Base-by-base conservation (phyloP, 164 flowering plant species). In the Pachysandra terminalis region DNA sequence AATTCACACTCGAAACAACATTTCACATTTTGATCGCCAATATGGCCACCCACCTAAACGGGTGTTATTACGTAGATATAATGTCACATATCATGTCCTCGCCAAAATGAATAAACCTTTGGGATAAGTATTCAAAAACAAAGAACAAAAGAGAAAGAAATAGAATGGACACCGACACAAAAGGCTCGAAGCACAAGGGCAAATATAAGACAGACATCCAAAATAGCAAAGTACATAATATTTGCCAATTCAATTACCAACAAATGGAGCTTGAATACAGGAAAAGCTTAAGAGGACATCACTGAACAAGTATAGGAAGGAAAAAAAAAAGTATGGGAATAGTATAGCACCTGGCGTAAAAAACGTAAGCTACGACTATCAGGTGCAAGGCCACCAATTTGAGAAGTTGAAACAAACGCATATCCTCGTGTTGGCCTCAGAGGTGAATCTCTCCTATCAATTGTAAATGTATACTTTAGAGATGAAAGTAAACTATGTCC, bases 341-440 rank as follows among this genome's bases (percentile, higher is more conserved):
- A 59, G 67, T 4, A 65, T 1, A 53, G 69, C 64, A 93, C 98
- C 98, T 94, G 98, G 66, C 97, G 95, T 48, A 94, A n/a, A 73
- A 88, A 94, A 23, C 89, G 89, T 60, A 85, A 70, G 74, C 83
- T 78, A 53, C 93, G 85, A 71, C 68, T 65, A 81, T 94, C 97
- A 67, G 96, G 98, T 51, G 77, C 64, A 70, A 94, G 88, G 61
- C 98, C 98, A 73, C 90, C 86, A 68, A 94, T 65, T 69, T 88
- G 96, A 65, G 95, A 74, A 21, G 83, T 77, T 32, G 93, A 88
- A 58, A 77, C 75, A 75, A 90, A 90, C 68, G 96, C 88, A 80
- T 82, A 90, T 59, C 98, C 98, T 53, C 71, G 76, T 37, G 90
- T 90, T 61, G 98, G 98, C 81, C 98, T 83, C 72, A 87, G 27